Base-by-base conservation (phyloP, 2,329 filamentous ascomycete species). In the Penicillium polonicum region DNA sequence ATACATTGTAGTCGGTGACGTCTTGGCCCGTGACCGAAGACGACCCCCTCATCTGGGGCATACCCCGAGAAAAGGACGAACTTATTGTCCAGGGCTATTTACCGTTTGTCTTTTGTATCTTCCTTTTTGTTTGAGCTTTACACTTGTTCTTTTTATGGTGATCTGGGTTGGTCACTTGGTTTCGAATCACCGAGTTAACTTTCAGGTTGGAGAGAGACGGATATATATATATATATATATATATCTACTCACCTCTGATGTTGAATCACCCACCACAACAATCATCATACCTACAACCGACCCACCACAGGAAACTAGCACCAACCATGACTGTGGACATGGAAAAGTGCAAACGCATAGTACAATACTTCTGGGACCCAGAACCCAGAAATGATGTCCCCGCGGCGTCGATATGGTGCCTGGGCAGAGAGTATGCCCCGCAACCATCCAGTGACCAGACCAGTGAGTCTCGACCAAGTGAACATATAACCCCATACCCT, bases 321-420 rank as follows among this genome's bases (percentile, higher is more conserved):
- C 33, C 43, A 42, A 38, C 33, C 36, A 87, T 88, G 85, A 82
- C 82, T 69, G 85, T 89, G 55, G 90, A 96, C 69, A 79, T 95
- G 59, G 85, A 89, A 65, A 88, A 89, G 65, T 86, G 88, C 71
- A 90, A 91, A 75, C 89, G 89, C 62, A 86, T 97, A 67, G 88
- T 97, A 59, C 90, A 93, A 76, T 91, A 90, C 78, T 88, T 97
- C 70, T 96, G 92, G 88, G 92, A 97, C 67, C 91, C 92, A 0
- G 87, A 92, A 63, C 92, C 92, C 6, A 85, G 84, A 61, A 96
- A 97, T 76, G 87, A 96, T 57, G 73, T 78, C 58, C 81, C 83
- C 38, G 82, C 87, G 61, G 81, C 85, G 35, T 85, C 90, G 13
- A 90, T 96, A 61, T 97, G 93, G 92, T 95, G 92, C 70, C 80